Base-by-base conservation (phyloP, 805 yeast species). In the Dipodascopsis tothii region DNA sequence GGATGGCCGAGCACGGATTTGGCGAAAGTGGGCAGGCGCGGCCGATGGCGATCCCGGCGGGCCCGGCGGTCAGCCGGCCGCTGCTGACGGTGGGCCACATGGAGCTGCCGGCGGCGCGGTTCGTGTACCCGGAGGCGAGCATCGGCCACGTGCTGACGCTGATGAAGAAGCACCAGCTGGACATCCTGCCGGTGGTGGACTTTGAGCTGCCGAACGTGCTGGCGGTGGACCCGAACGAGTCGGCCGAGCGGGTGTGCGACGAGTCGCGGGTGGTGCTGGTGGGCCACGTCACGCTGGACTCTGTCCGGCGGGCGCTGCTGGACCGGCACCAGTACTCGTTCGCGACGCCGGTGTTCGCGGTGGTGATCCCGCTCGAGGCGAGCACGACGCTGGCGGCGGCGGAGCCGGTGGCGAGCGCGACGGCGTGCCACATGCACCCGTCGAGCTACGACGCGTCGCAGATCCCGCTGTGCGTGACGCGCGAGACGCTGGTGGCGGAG, bases 1-100 rank as follows among this genome's bases (percentile, higher is more conserved):
- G 95, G 95, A 78, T 84, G 82, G 74, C 73, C 61, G 76, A 76
- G 56, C 83, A 84, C 61, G 82, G 83, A 2, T 79, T 85, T 59
- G 11, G 9, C 30, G 11, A 25, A 25, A 25, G 56, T 60, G 41
- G 59, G 40, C 17, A 23, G 60, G 50, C 62, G 62, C 47, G 54
- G 63, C 9, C 34, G 14, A 25, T n/a, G n/a, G n/a, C n/a, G n/a
- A n/a, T n/a, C n/a, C n/a, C n/a, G n/a, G n/a, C n/a, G n/a, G n/a
- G n/a, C n/a, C n/a, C n/a, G 35, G 35, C 9, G 18, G 18, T n/a
- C 18, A 33, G 21, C 3, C 9, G 3, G 30, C 14, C 35, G 21
- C 18, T n/a, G 4, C n/a, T n/a, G 18, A 33, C n/a, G 2, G 18
- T 3, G 20, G 35, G 18, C 18, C 18, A 33, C 18, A 33, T 33